A percentile compares a stretch with the other conserved stretches of the same genome.
Conservation (phyloP, 2,329 filamentous ascomycete species). For the Pestalotiopsis sp. region DNA sequence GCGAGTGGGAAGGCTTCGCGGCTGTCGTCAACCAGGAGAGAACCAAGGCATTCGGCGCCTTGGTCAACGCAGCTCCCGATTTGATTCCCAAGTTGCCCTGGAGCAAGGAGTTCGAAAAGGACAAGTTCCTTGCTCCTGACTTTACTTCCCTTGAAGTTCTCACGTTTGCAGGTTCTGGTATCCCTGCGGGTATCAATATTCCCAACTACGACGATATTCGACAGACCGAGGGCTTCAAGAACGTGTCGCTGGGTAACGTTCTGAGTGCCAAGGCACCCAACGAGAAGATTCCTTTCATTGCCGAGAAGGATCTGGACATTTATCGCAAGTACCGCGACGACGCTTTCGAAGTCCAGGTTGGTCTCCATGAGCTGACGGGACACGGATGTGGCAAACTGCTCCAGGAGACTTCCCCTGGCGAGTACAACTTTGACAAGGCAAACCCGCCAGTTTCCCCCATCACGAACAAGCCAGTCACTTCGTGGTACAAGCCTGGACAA, state of each 20-base stretch:
- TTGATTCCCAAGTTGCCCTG: conserved; percentile 92
- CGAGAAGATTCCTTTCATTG: conserved; percentile 90
- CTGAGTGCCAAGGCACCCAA: conserved; percentile 88
- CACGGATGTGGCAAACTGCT: conserved; percentile 94
- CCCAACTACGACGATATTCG: conserved; percentile 77
- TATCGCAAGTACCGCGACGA: conserved; percentile 83
- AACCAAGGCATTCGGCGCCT: conserved; percentile 81
- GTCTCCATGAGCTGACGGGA: conserved; percentile 83
- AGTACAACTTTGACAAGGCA: conserved; percentile 84
- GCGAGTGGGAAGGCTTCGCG: conserved; percentile 86
- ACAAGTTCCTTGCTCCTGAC: conserved; percentile 92
- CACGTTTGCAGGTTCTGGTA: conserved; percentile 73
- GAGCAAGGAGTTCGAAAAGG: conserved; percentile 89
- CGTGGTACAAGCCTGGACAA: conserved; percentile 93
- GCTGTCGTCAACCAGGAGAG: conserved; percentile 87
- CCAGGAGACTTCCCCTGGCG: conserved; percentile 80
- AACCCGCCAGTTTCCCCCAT: conserved; percentile 83
- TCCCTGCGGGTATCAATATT: conserved; percentile 55
- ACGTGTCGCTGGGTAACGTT: conserved; percentile 91
- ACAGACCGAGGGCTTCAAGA: conserved; percentile 87
- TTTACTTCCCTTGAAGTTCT: conserved; percentile 94
- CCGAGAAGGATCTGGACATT: conserved; percentile 73
- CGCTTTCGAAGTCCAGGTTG: conserved; percentile 94
- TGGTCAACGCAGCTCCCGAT: conserved; percentile 78
- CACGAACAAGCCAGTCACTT: conserved; percentile 74